Base-by-base conservation (phyloP, 768 basidiomycete genomes). In the Boletus eberwhitei region DNA sequence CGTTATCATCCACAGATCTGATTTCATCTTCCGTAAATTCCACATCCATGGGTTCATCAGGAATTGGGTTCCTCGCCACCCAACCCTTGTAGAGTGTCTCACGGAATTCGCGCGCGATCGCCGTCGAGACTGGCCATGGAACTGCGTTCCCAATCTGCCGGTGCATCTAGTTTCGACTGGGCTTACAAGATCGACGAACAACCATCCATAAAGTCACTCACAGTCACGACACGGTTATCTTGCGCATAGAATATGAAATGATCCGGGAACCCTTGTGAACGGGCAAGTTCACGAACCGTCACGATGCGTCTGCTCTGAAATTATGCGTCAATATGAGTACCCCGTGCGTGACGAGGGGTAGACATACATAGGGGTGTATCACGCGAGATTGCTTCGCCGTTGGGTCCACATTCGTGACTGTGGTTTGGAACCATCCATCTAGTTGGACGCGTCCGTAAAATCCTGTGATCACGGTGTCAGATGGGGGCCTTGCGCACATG, bases 231-330 rank as follows among this genome's bases (percentile, higher is more conserved):
- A 40, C 77, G 81, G 38, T 81, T 62, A 14, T 76, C 70, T 8
- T 75, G 58, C 0, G 86, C 73, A 51, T 78, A 63, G 57, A 93
- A 91, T 0, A 79, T 69, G 54, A 89, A 90, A 61, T 77, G 71
- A 58, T 93, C 90, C 0, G 89, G 86, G 65, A 93, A 89, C 0
- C 90, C 90, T 72, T 93, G 90, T 0, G 87, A 86, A 39, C 90
- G 75, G 8, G 89, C 90, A 14, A 88, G 74, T 65, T 92, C 90
- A 6, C 90, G 79, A 22, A 91, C 83, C 0, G 86, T 86, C 7
- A 90, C 71, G 59, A 90, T 82, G 9, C 90, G 79, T 59, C 79
- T 79, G 58, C 82, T 85, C 90, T 92, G 5, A 24, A 24, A 31
- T 35, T 4, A 21, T 5, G 19, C 11, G 16, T 54, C 19, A 55